Conservation (phyloP, 108 stramenopile species). For the Skeletonema grethae region DNA sequence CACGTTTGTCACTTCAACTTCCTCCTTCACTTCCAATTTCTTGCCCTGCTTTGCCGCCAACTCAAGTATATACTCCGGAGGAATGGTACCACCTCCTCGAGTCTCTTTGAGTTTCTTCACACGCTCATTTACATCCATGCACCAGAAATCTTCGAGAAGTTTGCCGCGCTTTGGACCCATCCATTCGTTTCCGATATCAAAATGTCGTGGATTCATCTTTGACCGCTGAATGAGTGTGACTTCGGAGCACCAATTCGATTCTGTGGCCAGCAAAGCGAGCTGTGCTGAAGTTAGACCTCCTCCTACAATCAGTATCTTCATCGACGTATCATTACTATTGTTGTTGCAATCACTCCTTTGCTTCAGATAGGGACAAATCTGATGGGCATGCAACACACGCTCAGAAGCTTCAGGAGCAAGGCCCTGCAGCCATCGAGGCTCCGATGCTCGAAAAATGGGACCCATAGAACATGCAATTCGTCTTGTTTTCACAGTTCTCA, state of each 20-base stretch:
- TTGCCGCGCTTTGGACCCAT: slow-evolving; percentile 37
- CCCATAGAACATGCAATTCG: slow-evolving; percentile 39
- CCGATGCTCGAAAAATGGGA: slow-evolving; percentile 20
- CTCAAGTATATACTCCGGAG: slow-evolving; percentile 16
- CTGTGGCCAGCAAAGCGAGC: slow-evolving; percentile 17
- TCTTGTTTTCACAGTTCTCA: slow-evolving; percentile 6
- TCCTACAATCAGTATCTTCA: slow-evolving; percentile 12
- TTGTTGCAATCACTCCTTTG: not conserved
- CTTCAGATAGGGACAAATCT: slow-evolving; percentile 12
- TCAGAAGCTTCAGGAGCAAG: not conserved
- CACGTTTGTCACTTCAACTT: slow-evolving; percentile 26
- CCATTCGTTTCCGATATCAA: slow-evolving; percentile 39
- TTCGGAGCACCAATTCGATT: slow-evolving; percentile 6
- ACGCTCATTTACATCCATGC: slow-evolving; percentile 13
- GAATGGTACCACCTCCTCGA: slow-evolving; percentile 25
- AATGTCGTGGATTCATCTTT: slow-evolving; percentile 11
- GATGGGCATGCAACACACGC: not conserved
- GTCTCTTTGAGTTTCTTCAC: slow-evolving; percentile 18
- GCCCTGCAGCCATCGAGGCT: slow-evolving; percentile 1
- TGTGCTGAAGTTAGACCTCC: slow-evolving; percentile 13
- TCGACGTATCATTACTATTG: not conserved
- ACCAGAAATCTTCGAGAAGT: slow-evolving; percentile 34
- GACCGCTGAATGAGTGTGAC: slow-evolving; percentile 35
- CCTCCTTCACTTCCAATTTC: slow-evolving; percentile 15
- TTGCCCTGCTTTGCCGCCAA: not conserved